Evolutionary conservation across 441 rosid genomes (phyloP), one percentile per base, ranked within the genome.

Genomic region (Geranium incanum): DNA sequence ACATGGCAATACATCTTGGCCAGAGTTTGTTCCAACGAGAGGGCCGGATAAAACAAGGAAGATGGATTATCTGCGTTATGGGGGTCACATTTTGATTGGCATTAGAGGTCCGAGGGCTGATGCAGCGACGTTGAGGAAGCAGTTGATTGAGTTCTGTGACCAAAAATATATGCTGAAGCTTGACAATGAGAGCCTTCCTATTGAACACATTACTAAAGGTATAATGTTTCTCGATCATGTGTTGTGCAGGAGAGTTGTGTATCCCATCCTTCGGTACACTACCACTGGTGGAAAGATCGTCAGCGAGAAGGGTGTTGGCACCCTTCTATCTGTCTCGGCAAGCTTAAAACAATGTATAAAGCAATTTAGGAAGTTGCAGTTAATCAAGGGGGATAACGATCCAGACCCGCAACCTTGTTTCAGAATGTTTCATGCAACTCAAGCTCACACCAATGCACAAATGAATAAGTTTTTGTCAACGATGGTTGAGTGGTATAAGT

Each of bases 351-450:
- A 94, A 75, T 88, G 97, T 76, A 89, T 91, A 72, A 87, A 86
- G 80, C 97, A 94, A 79, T 94, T 94, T 71, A 81, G 98, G 78
- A 94, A 91, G 82, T 71, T 94, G 75, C 80, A 72, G 68, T 90
- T 94, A 76, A 80, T 94, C 21, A 91, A 94, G 76, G 98, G 98
- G 70, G 98, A 94, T 71, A 80, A 93, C 18, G 97, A 94, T 79
- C 98, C 97, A 5, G 98, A 94, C 74, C 97, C 96, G 0, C 98
- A 94, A 67, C 98, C 98, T 63, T 94, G 98, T 84, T 94, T 94
- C 80, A 83, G 98, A 78, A 94, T 91, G 97, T 91, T 94, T 75
- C 98, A 94, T 72, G 96, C 98, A 4, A 87, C 92, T 67, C 98
- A 93, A 83, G 87, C 99, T 84, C 99, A 94, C 82, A 92, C 97